Base-by-base conservation (phyloP, 768 basidiomycete genomes). In the Pleurotus salmoneostramineus region DNA sequence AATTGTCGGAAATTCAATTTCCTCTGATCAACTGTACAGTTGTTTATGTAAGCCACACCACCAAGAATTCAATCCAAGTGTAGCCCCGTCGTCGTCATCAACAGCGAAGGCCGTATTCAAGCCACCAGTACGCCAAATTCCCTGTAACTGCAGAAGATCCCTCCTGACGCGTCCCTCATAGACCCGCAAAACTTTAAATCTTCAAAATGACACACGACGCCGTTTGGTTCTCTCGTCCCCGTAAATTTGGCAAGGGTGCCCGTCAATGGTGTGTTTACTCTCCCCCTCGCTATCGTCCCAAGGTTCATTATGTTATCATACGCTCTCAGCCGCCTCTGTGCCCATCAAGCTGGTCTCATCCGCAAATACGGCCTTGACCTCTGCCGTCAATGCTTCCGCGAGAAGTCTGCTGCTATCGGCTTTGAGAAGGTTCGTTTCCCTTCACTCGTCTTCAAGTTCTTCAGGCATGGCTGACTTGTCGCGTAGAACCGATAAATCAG, bases 371-470 rank as follows among this genome's bases (percentile, higher is more conserved):
- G 95, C 58, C 86, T 96, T 65, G 93, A 96, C 79, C 89, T 97
- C 66, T 97, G 95, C 79, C 91, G 95, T 76, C 95, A 97, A 76
- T 97, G 95, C 78, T 97, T 96, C 90, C 91, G 95, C 66, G 95
- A 97, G 81, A 95, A 94, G 79, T 83, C 93, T 54, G 83, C 87
- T 65, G 88, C 90, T 60, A 97, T 97, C 67, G 95, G 95, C 60
- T 97, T 97, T 82, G 79, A 83, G 71, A 97, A 97, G 91, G 95
- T 95, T 64, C 63, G 80, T 63, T 56, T 8, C 4, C 12, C 34
- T 12, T 31, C 3, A 6, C 5, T 31, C 37, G 2, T 8, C 1
- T 0, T 5, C 33, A n/a, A 21, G 4, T 11, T 10, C 46, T 15
- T 31, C 27, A 1, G 14, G n/a, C 56, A 15, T 15, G 21, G 21